These are phyloP conservation scores for Phytomonas serpens DNA, from an alignment of 208 protist species.

Conservation along the genomic window DNA sequence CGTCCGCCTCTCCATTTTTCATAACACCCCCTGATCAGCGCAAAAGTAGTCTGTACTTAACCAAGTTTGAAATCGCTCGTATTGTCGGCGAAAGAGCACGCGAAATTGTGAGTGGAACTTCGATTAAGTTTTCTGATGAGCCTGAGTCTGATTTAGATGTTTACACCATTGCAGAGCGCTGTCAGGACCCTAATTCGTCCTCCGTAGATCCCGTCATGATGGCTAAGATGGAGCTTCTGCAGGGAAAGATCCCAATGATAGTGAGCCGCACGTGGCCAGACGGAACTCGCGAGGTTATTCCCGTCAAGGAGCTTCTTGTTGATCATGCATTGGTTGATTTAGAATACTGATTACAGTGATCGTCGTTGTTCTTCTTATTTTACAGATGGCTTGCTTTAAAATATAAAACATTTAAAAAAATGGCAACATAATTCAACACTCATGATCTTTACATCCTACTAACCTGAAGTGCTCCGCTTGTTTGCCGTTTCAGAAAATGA, in stretches of 20 bases:
- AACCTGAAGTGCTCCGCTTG: neutral
- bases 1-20: conserved; percentile 11
- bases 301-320: conserved; percentile 64
- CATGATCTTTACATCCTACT: neutral
- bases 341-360: conserved; percentile 22
- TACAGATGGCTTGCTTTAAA: conserved; percentile 5
- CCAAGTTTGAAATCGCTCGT: conserved; percentile 77
- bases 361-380: conserved; percentile 1
- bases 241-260: conserved; percentile 67
- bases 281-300: conserved; percentile 71
- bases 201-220: conserved; percentile 80
- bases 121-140: conserved; percentile 9
- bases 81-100: conserved; percentile 74
- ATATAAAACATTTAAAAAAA: conserved; percentile 1
- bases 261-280: conserved; percentile 80
- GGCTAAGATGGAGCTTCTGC: conserved; percentile 76
- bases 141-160: conserved; percentile 20
- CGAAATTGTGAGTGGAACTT: conserved; percentile 65
- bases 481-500: neutral
- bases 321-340: conserved; percentile 61
- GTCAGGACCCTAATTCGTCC: conserved; percentile 48
- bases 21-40: conserved; percentile 67
- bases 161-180: conserved; percentile 55
- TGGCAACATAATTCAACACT: neutral
- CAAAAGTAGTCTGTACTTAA: conserved; percentile 64